A percentile compares a stretch with the other conserved stretches of the same genome.
Evolutionary conservation across 805 yeast species (phyloP).

Genomic region (Maudiozyma serrabonitensis): DNA sequence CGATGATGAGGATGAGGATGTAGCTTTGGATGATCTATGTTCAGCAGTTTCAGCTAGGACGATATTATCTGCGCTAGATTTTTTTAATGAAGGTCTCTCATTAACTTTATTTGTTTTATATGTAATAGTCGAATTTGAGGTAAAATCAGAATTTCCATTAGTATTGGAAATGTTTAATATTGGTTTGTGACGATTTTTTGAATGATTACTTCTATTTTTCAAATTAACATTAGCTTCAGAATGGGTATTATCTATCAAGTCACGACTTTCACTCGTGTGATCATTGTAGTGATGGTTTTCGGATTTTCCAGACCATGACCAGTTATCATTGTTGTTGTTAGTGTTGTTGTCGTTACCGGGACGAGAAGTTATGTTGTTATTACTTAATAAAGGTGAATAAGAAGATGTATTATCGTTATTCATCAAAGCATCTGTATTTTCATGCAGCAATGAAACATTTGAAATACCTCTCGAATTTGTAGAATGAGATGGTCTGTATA

Average conservation of each 20-base stretch:
- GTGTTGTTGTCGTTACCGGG: no score
- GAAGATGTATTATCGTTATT: background rate
- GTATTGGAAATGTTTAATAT: constrained; percentile 5
- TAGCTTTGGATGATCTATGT: no score
- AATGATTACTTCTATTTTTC: constrained; percentile 22
- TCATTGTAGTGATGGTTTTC: background rate
- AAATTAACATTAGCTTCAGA: background rate
- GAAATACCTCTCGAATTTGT: background rate
- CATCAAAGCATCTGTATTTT: constrained; percentile 2
- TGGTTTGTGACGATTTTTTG: constrained; percentile 30
- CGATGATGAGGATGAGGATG: background rate
- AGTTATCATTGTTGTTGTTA: background rate
- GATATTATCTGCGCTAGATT: background rate
- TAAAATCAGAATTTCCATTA: background rate
- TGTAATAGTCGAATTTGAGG: background rate
- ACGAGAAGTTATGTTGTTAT: no score
- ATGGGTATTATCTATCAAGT: constrained; percentile 1
- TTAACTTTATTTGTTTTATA: background rate
- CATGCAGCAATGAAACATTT: constrained; percentile 3
- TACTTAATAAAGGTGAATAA: no score
- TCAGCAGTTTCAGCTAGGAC: no score
- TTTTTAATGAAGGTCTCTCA: background rate
- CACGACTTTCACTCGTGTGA: background rate
- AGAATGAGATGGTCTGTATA: constrained; percentile 4
- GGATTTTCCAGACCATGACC: constrained; percentile 3